phyloP scores from a whole-genome alignment of 2,329 filamentous ascomycete genomes.

The Aotearoamyces nothofagi region DNA sequence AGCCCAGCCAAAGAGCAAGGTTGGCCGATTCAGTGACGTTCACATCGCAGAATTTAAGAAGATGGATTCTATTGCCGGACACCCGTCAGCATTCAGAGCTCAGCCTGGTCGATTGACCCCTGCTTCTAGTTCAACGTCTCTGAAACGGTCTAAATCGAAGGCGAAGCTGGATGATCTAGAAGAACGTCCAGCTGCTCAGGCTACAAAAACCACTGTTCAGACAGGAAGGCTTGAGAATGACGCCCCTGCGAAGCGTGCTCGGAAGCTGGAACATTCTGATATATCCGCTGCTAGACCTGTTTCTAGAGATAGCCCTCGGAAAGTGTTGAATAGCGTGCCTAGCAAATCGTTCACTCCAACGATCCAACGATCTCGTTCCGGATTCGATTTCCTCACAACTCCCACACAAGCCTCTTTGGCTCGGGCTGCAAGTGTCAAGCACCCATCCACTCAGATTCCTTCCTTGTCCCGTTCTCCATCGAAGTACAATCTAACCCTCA shows the following conservation, averaged over 20 bases:
- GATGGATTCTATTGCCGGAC: slow-evolving; percentile 90
- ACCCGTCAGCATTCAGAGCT: slow-evolving; percentile 63
- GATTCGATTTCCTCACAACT: slow-evolving; percentile 46
- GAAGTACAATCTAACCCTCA: slow-evolving; percentile 27
- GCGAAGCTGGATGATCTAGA: slow-evolving; percentile 49
- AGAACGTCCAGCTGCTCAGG: slow-evolving; percentile 14
- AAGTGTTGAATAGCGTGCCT: slow-evolving; percentile 32
- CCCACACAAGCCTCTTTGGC: slow-evolving; percentile 65
- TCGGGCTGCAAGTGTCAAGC: slow-evolving; percentile 39
- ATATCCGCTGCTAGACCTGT: slow-evolving; percentile 43
- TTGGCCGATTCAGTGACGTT: slow-evolving; percentile 65
- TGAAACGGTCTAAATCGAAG: slow-evolving; percentile 41
- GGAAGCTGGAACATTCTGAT: slow-evolving; percentile 53
- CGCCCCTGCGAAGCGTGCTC: slow-evolving; percentile 53
- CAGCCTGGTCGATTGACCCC: slow-evolving; percentile 38
- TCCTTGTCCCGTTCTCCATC: slow-evolving; percentile 38
- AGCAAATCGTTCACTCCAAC: slow-evolving; percentile 32
- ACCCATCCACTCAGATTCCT: slow-evolving; percentile 28
- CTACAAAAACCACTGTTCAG: not conserved
- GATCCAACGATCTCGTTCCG: slow-evolving; percentile 29
- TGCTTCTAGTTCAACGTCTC: slow-evolving; percentile 22
- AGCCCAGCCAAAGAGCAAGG: slow-evolving; percentile 64
- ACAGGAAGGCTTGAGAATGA: slow-evolving; percentile 16
- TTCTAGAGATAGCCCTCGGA: slow-evolving; percentile 28
- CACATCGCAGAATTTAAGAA: slow-evolving; percentile 88